Percentiles rank a stretch among this genome's conserved stretches.
Evolutionary conservation across 768 basidiomycete genomes (phyloP).

Genomic region (Trametes elegans): DNA sequence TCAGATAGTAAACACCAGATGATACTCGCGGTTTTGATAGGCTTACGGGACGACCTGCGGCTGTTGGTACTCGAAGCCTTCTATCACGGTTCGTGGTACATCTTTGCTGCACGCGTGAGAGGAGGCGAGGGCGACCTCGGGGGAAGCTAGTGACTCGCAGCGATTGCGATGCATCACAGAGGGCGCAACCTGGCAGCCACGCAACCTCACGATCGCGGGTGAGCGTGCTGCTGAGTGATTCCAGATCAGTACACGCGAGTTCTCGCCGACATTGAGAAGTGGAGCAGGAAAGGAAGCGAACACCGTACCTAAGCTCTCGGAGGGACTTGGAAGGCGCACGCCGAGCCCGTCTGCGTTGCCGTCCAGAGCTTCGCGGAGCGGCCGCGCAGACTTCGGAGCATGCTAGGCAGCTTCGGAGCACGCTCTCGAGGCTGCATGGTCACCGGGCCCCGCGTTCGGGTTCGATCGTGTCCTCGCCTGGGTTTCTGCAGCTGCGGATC

Average conservation of each 20-base stretch:
- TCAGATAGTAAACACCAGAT: not conserved
- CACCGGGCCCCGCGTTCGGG: not conserved
- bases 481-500: not conserved
- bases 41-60: not conserved
- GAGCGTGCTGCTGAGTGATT: not conserved
- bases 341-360: not conserved
- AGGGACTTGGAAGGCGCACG: not conserved
- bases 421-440: not conserved
- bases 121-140: not conserved
- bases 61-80: not conserved
- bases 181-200: not conserved
- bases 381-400: not conserved
- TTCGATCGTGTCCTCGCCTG: not conserved
- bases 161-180: not conserved
- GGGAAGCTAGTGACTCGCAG: not conserved
- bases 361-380: constrained; percentile 1
- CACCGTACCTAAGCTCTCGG: not conserved
- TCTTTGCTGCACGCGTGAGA: not conserved
- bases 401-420: constrained; percentile 1
- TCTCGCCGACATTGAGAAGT: not conserved
- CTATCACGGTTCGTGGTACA: not conserved
- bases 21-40: not conserved
- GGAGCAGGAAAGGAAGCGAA: not conserved
- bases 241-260: constrained; percentile 1
- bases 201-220: not conserved